Evolutionary conservation across 768 basidiomycete species (phyloP).

Genomic region (Baorangia bicolor): DNA sequence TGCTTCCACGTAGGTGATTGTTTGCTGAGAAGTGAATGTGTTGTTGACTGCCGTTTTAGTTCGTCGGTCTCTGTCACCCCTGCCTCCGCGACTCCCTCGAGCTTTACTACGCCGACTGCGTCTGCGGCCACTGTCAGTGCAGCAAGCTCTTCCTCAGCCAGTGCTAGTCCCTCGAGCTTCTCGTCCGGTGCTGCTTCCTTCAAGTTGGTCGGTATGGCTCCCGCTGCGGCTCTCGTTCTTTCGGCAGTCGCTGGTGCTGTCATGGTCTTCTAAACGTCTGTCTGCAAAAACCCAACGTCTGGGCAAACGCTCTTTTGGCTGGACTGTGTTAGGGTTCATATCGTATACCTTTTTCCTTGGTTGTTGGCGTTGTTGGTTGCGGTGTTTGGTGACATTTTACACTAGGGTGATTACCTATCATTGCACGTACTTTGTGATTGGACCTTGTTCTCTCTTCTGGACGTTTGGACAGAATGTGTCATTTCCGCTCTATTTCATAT

Average conservation of each 20-base stretch:
- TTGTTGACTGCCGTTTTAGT: slow-evolving; percentile 1
- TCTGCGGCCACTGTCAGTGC: background rate
- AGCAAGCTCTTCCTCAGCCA: slow-evolving; percentile 10
- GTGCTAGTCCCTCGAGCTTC: slow-evolving; percentile 24
- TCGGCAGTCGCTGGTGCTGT: slow-evolving; percentile 51
- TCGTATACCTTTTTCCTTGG: slow-evolving; percentile 19
- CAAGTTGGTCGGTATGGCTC: slow-evolving; percentile 34
- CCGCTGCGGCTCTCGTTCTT: slow-evolving; percentile 37
- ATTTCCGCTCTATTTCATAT: slow-evolving; percentile 3
- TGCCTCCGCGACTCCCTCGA: slow-evolving; percentile 11
- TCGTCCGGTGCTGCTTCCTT: slow-evolving; percentile 30
- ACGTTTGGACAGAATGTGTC: slow-evolving; percentile 19
- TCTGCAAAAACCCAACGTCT: background rate
- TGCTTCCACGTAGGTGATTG: slow-evolving; percentile 12
- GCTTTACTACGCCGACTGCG: background rate
- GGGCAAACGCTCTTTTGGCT: background rate
- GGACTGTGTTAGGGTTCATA: background rate
- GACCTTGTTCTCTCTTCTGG: slow-evolving; percentile 17
- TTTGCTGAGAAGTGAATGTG: accelerated
- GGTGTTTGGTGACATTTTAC: slow-evolving; percentile 17
- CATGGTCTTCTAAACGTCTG: slow-evolving; percentile 41
- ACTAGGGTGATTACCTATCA: slow-evolving; percentile 10
- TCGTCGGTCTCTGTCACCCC: background rate
- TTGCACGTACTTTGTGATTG: slow-evolving; percentile 11
- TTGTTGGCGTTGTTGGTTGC: slow-evolving; percentile 3